Evolutionary conservation across 495 filamentous ascomycete species (phyloP).

Genomic region (Tuber umbilicatum): DNA sequence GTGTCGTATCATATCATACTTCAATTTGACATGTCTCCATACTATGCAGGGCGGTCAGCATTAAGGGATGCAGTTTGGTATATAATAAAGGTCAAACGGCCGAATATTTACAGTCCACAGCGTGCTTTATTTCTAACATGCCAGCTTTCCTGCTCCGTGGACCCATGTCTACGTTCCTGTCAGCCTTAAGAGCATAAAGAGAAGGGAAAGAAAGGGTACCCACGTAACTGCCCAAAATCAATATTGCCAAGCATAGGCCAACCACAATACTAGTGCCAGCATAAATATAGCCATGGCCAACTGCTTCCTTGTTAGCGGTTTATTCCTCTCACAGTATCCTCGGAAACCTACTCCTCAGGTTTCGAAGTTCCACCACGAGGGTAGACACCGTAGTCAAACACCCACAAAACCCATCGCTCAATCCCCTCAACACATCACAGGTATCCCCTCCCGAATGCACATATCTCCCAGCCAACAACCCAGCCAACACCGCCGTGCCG

Average conservation of each 20-base stretch:
- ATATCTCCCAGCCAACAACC: slow-evolving; percentile 55
- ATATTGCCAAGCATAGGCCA: slow-evolving; percentile 60
- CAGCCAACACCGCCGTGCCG: slow-evolving; percentile 56
- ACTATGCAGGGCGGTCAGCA: background rate
- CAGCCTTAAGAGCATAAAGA: background rate
- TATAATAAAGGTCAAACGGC: background rate
- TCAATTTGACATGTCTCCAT: background rate
- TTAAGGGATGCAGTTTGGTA: background rate
- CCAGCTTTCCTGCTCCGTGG: background rate
- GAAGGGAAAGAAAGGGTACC: slow-evolving; percentile 5
- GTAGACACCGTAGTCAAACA: slow-evolving; percentile 88
- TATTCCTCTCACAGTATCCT: background rate
- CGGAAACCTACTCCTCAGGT: slow-evolving; percentile 48
- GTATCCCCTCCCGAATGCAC: slow-evolving; percentile 62
- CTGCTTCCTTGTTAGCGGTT: slow-evolving; percentile 11
- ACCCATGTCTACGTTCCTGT: background rate
- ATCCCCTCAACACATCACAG: slow-evolving; percentile 66
- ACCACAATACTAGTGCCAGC: slow-evolving; percentile 58
- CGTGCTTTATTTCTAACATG: background rate
- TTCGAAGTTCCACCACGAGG: slow-evolving; percentile 75
- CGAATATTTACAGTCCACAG: background rate
- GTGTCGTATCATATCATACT: background rate
- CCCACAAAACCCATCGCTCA: slow-evolving; percentile 89
- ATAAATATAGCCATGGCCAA: slow-evolving; percentile 67
- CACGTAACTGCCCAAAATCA: slow-evolving; percentile 63